Percentiles rank a stretch among this genome's conserved stretches.
Conservation (phyloP, 202 grass and related monocot species). For the Zizania palustris region DNA sequence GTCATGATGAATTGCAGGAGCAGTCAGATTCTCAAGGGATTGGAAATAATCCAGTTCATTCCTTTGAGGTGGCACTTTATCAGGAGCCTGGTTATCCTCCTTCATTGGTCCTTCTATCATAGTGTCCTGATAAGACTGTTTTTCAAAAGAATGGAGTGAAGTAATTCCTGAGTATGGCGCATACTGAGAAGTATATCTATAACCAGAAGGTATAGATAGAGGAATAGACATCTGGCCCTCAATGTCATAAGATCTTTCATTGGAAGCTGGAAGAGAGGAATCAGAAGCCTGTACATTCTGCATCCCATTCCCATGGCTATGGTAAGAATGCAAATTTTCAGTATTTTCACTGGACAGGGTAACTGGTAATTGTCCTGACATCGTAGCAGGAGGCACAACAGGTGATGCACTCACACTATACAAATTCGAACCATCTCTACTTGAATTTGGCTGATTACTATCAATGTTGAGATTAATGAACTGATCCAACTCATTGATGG, state of each 20-base stretch:
- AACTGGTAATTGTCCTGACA: conserved; percentile 29
- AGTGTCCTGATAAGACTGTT: conserved; percentile 55
- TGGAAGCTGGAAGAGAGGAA: conserved; percentile 36
- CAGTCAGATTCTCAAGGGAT: conserved; percentile 52
- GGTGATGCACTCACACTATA: conserved; percentile 39
- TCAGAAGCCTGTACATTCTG: conserved; percentile 54
- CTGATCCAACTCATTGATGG: conserved; percentile 62
- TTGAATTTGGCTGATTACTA: conserved; percentile 43
- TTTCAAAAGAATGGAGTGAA: conserved; percentile 47
- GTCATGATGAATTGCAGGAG: conserved; percentile 32
- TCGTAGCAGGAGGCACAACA: conserved; percentile 31
- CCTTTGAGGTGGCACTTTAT: conserved; percentile 38
- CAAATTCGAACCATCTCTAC: conserved; percentile 49
- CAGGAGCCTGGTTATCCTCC: conserved; percentile 38
- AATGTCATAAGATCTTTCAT: conserved; percentile 44
- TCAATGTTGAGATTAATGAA: conserved; percentile 71
- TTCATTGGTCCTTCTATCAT: conserved; percentile 37
- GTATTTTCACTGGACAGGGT: conserved; percentile 50
- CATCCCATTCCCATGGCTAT: conserved; percentile 42
- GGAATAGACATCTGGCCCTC: conserved; percentile 62
- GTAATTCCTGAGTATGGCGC: conserved; percentile 51
- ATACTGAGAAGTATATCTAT: conserved; percentile 59
- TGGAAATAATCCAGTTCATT: conserved; percentile 61
- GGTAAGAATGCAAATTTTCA: conserved; percentile 54
- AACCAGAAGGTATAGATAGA: conserved; percentile 63